These are phyloP conservation scores for Claviceps capensis DNA, from an alignment of 2,329 filamentous ascomycete genomes.

Conservation along the genomic window DNA sequence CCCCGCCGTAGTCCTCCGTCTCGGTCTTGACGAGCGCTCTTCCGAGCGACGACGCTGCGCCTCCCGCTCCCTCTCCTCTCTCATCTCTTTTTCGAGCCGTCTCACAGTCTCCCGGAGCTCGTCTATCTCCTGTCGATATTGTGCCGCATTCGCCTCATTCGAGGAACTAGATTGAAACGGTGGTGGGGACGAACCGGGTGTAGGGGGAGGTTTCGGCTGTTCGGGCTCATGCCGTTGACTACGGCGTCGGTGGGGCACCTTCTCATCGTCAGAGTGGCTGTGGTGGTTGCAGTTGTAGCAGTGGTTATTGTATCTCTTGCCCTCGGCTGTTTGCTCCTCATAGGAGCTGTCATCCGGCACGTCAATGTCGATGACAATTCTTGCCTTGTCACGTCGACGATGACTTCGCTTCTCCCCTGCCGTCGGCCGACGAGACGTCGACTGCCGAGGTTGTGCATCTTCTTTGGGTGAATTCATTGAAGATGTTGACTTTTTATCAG, in stretches of 20 bases:
- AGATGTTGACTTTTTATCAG: too few species aligned
- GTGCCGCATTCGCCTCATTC: slow-evolving; percentile 6
- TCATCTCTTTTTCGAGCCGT: slow-evolving; percentile 15
- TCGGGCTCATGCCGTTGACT: too few species aligned
- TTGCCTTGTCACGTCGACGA: slow-evolving; percentile 20
- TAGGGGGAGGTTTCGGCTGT: too few species aligned
- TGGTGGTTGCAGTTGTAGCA: slow-evolving; percentile 22
- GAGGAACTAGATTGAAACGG: too few species aligned
- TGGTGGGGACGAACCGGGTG: too few species aligned
- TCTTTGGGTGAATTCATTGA: too few species aligned
- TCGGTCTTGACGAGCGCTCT: slow-evolving; percentile 25
- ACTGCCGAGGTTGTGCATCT: not conserved
- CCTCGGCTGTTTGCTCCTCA: too few species aligned
- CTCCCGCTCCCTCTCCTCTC: slow-evolving; percentile 7
- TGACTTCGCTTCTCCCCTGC: not conserved
- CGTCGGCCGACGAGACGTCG: slow-evolving; percentile 18
- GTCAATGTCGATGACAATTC: slow-evolving; percentile 21
- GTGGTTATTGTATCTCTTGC: not conserved
- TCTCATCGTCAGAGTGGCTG: slow-evolving; percentile 13
- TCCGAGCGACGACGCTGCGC: slow-evolving; percentile 17
- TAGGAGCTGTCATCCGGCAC: too few species aligned
- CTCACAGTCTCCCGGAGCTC: slow-evolving; percentile 22
- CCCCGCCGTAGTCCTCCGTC: slow-evolving; percentile 22
- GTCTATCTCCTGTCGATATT: slow-evolving; percentile 11
- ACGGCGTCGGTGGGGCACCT: too few species aligned